Evolutionary conservation across 2,329 filamentous ascomycete genomes (phyloP).

Genomic region (Venturiaceae sp.): DNA sequence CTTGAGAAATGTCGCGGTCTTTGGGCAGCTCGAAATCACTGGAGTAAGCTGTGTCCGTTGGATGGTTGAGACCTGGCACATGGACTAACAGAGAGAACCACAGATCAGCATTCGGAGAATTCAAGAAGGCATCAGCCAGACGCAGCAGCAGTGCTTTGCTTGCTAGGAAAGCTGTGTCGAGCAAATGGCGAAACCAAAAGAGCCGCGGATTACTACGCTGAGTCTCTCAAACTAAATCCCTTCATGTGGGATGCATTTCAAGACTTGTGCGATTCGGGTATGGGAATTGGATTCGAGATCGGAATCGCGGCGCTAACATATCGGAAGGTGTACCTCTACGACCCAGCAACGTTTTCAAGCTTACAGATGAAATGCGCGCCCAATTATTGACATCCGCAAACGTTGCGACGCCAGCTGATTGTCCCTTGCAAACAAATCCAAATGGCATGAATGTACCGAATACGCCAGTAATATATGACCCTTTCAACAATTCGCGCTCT

Average conservation of each 20-base stretch:
- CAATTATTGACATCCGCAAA: slow-evolving; percentile 27
- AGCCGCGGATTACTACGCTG: slow-evolving; percentile 78
- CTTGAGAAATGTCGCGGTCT: slow-evolving; percentile 71
- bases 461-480: slow-evolving; percentile 25
- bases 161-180: slow-evolving; percentile 80
- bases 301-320: not conserved
- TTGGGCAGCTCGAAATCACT: slow-evolving; percentile 66
- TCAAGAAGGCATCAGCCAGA: slow-evolving; percentile 69
- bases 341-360: slow-evolving; percentile 77
- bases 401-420: not conserved
- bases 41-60: slow-evolving; percentile 49
- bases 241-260: slow-evolving; percentile 98
- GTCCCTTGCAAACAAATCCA: slow-evolving; percentile 11
- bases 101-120: slow-evolving; percentile 64
- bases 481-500: slow-evolving; percentile 29
- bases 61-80: not conserved
- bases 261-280: slow-evolving; percentile 69
- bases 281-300: slow-evolving; percentile 11
- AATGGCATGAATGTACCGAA: slow-evolving; percentile 9
- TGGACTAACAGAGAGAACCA: not conserved
- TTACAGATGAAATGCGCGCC: slow-evolving; percentile 53
- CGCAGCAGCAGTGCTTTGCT: slow-evolving; percentile 68
- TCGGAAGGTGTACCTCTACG: slow-evolving; percentile 63
- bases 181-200: slow-evolving; percentile 72
- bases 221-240: slow-evolving; percentile 79